Base-by-base conservation (phyloP, 495 filamentous ascomycete genomes). In the Letharia lupina region DNA sequence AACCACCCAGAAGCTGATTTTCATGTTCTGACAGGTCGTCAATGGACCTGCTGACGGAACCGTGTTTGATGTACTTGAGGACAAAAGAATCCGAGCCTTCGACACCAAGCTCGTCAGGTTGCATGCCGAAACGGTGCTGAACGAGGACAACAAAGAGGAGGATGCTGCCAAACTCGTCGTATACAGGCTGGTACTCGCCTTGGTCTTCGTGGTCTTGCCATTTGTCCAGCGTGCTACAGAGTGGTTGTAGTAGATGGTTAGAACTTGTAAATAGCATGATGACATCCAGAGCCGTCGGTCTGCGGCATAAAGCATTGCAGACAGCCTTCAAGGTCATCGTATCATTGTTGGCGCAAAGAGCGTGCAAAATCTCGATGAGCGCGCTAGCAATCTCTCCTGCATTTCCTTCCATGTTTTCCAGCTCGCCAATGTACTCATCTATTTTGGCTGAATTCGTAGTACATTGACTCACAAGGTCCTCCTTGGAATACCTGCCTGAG, bases 141-240 rank as follows among this genome's bases (percentile, higher is more conserved):
- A 96, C 89, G 0, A 89, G 88, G 28, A 96, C 76, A 0, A 96
- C 82, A 2, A 98, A 79, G 4, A 98, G 82, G 10, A 98, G 78
- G 20, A 97, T 88, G 52, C 90, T 89, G 0, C 92, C 91, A 66
- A 98, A 98, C 67, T 98, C 95, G 68, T 98, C 93, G 71, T 98
- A 98, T 2, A 96, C 89, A 0, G 93, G 94, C 72, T 97, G 93
- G 70, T 94, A 94, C 73, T 98, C 94, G 45, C 87, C 87, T 73
- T 96, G 91, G 63, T 97, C 93, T 68, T 96, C 93, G 67, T 97
- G 93, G 75, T 93, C 95, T 23, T 83, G 82, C 94, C 93, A 98
- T 58, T 86, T 85, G 75, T 98, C 91, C 12, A 98, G 77, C 12
- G 97, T 76, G 41, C 87, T 81, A 71, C 92, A 97, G 16, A 98